These are phyloP conservation scores for Backusella tuberculispora DNA, from an alignment of 192 early-diverging fungal genomes.

Conservation along the genomic window DNA sequence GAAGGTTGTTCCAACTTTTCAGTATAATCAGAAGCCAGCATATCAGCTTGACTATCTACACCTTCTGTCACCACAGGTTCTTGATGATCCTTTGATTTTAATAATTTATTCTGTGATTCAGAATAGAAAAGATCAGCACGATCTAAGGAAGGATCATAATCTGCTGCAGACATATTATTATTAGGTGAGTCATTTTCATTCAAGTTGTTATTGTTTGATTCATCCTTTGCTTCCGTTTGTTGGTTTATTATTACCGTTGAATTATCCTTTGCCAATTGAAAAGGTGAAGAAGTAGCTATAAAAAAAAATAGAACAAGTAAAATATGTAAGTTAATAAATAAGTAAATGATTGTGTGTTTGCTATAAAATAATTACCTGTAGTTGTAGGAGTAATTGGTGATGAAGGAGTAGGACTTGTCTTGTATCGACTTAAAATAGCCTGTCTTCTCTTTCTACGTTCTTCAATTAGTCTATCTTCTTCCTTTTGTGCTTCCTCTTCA, in stretches of 20 bases:
- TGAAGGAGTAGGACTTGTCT: slow-evolving; percentile 30
- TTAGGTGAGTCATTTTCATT: slow-evolving; percentile 38
- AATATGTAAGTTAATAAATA: no score
- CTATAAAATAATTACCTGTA: background rate
- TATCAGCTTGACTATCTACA: slow-evolving; percentile 41
- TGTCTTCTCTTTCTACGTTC: slow-evolving; percentile 79
- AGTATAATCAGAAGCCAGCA: slow-evolving; percentile 72
- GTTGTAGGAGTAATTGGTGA: background rate
- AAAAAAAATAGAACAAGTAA: background rate
- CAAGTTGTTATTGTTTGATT: slow-evolving; percentile 38
- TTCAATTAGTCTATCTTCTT: slow-evolving; percentile 82
- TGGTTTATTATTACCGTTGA: slow-evolving; percentile 29
- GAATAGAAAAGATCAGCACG: slow-evolving; percentile 68
- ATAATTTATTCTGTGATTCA: slow-evolving; percentile 48
- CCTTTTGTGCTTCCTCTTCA: slow-evolving; percentile 62
- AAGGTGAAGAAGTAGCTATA: slow-evolving; percentile 24
- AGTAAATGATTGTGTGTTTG: background rate
- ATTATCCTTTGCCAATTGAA: slow-evolving; percentile 42
- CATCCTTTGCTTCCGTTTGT: slow-evolving; percentile 32
- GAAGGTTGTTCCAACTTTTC: slow-evolving; percentile 42
- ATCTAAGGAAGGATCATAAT: slow-evolving; percentile 84
- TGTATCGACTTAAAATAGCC: slow-evolving; percentile 76
- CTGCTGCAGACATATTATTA: slow-evolving; percentile 61
- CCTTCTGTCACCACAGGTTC: slow-evolving; percentile 43
- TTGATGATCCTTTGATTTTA: slow-evolving; percentile 51